Base-by-base conservation (phyloP, 129 eudicot genomes). In the Tanacetum coccineum region DNA sequence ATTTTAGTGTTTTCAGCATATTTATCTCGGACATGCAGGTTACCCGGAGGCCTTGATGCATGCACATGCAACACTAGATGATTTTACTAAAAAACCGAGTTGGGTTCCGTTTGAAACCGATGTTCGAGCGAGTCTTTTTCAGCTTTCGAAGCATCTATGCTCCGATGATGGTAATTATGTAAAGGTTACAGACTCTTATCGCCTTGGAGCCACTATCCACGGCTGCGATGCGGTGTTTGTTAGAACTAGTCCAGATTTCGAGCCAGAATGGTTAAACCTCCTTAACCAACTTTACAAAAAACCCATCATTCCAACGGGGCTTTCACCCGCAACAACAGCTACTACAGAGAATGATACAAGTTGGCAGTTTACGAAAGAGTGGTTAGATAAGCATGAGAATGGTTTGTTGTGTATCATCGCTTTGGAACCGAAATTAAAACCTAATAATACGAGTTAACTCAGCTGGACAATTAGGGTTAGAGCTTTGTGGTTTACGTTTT, bases 381-480 rank as follows among this genome's bases (percentile, higher is more conserved):
- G 80, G 80, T 17, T 76, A 0, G 80, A 68, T 39, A 68, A 58
- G 70, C 74, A 46, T 48, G 71, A 59, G 40, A 66, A 60, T 28
- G 75, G 72, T 0, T 74, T 7, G 86, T 81, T 10, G 75, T 81
- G 4, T 81, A 73, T 61, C 74, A 78, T 3, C 80, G 67, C 0
- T 74, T 81, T 14, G 83, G 83, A 15, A 70, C 75, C 1, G 86
- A 81, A 68, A 74, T 78, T 8, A 78, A n/a, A 59, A 45, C 80
- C 75, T 63, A 74, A 67, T 64, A 70, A 10, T 66, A 70, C 47
- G 80, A 81, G 59, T 67, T 81, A 36, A 81, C 61, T 53, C 82
- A 74, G 80, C 6, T 81, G 56, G 82, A 80, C n/a, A n/a, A 17
- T 68, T 44, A 7, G 82, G 86, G 25, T 67, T 81, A 25, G 83